Base-by-base conservation (phyloP, 805 yeast genomes). In the Candida golubevii region DNA sequence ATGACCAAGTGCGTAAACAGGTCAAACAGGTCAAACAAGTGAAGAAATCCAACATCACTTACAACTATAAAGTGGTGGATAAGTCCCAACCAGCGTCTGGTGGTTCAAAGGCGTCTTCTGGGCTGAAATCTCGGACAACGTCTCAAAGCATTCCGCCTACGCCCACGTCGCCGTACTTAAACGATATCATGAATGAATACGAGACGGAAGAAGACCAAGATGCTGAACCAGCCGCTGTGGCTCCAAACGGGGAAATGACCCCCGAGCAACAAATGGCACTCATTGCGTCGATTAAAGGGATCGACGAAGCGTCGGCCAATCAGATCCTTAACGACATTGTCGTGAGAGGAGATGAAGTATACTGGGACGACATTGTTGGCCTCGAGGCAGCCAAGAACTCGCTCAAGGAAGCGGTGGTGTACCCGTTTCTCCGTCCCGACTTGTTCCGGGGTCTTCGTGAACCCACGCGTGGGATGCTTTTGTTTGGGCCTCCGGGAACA, bases 401-500 rank as follows among this genome's bases (percentile, higher is more conserved):
- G 2, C 69, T 91, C 43, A 91, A 89, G 61, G 99, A 91, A 61
- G 87, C 97, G 0, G 97, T 93, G 4, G 97, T 91, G 11, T 91
- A 90, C 61, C 99, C 99, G 23, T 90, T 91, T 59, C 66, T 93
- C 51, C 75, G 98, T 41, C 99, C 98, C 0, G 98, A 91, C 65
- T 71, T 91, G 45, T 93, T 91, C 61, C 78, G 80, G 47, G 98
- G 97, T 0, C 68, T 91, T 42, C 74, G 97, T 54, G 97, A 90
- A 66, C 98, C 98, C 0, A 90, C 95, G 0, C 70, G 95, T 46
- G 98, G 98, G n/a, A 88, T 93, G 95, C 72, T 91, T 15, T 66
- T 91, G 35, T 91, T 89, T 69, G 99, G 99, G 0, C 98, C 99
- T 2, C 97, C 98, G 0, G 99, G 99, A n/a, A 91, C 98, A 0